These are phyloP conservation scores for Hypoxylon sp. DNA, from an alignment of 2,329 filamentous ascomycete genomes.

Conservation along the genomic window DNA sequence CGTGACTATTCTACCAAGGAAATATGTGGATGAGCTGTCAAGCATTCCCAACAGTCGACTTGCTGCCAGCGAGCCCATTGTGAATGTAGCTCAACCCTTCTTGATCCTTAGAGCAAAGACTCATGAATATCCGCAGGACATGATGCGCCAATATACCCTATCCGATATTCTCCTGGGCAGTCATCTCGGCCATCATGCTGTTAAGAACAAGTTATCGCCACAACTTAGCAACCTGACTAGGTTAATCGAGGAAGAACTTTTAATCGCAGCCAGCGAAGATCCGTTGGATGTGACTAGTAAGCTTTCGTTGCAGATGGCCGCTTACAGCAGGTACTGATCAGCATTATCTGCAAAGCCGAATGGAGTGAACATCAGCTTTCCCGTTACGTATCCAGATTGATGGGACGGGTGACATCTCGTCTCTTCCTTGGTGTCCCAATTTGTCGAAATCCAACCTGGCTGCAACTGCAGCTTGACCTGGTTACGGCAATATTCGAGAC, in stretches of 20 bases:
- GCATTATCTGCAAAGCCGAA: background rate
- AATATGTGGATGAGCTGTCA: conserved; percentile 1
- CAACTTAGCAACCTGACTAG: background rate
- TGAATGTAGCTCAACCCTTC: background rate
- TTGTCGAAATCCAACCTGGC: background rate
- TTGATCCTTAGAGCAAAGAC: background rate
- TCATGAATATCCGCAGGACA: background rate
- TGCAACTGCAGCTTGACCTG: conserved; percentile 1
- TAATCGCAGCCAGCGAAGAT: conserved; percentile 3
- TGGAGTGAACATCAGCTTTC: conserved; percentile 5
- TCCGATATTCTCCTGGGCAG: background rate
- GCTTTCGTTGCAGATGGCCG: background rate
- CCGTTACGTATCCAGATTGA: background rate
- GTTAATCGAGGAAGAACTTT: conserved; percentile 3
- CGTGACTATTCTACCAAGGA: background rate
- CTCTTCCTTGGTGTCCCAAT: background rate
- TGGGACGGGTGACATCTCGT: background rate
- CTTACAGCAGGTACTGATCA: background rate
- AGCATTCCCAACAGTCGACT: background rate
- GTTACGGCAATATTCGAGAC: conserved; percentile 5
- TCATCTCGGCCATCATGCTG: conserved; percentile 1
- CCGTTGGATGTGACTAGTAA: background rate
- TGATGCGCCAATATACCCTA: conserved; percentile 4
- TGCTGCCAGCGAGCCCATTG: conserved; percentile 1
- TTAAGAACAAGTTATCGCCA: conserved; percentile 6